phyloP scores from a whole-genome alignment of 169 alveolate genomes.

The Plasmodium coatneyi region DNA sequence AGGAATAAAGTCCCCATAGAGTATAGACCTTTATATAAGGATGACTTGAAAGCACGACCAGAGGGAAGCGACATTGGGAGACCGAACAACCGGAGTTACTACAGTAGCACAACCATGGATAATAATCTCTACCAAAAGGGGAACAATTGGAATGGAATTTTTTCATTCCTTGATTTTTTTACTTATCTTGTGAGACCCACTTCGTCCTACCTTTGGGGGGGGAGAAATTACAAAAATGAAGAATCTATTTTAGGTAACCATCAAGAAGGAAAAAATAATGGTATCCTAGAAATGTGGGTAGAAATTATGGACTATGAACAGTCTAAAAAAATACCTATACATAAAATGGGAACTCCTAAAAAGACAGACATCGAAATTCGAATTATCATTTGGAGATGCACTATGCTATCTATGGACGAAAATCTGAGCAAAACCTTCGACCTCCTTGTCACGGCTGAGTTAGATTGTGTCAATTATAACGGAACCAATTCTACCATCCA shows the following conservation, averaged over 20 bases:
- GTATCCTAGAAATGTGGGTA: constrained; percentile 88
- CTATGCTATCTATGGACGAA: constrained; percentile 61
- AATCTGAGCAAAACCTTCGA: constrained; percentile 81
- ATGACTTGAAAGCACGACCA: constrained; percentile 13
- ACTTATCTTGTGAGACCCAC: constrained; percentile 5
- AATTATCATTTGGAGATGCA: constrained; percentile 82
- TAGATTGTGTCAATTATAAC: constrained; percentile 90
- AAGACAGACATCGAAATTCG: constrained; percentile 88
- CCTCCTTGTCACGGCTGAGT: constrained; percentile 81
- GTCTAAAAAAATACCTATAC: constrained; percentile 84
- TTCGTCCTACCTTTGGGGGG: neutral
- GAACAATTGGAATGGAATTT: constrained; percentile 52
- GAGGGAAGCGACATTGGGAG: neutral
- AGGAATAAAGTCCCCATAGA: constrained; percentile 90
- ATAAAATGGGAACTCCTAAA: constrained; percentile 84
- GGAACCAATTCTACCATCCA: constrained; percentile 85
- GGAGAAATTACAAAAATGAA: neutral
- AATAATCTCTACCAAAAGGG: constrained; percentile 54
- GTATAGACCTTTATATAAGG: constrained; percentile 85
- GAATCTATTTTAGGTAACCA: neutral
- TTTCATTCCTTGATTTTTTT: constrained; percentile 69
- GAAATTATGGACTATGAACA: constrained; percentile 85
- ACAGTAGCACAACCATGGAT: constrained; percentile 56
- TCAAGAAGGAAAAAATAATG: constrained; percentile 66
- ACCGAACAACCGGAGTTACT: constrained; percentile 28